Evolutionary conservation across 108 stramenopile species (phyloP).

Genomic region (Nannochloropsis gaditana): DNA sequence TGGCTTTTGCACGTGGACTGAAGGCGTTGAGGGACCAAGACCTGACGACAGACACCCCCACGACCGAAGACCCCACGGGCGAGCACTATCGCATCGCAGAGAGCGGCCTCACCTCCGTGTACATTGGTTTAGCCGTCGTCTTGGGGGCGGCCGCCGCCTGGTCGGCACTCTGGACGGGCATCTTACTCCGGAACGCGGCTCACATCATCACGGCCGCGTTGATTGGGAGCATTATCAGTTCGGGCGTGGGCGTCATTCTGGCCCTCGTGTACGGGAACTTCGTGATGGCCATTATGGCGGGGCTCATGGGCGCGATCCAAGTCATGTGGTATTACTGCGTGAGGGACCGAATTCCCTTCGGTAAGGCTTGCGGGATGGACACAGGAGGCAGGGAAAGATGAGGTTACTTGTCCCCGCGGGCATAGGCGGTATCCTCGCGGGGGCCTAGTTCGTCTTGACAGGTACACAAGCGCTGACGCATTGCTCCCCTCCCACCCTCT

Average conservation of each 20-base stretch:
- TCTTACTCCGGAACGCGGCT: not conserved
- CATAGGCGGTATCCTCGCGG: no score
- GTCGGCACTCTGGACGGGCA: not conserved
- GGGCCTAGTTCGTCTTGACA: no score
- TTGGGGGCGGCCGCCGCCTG: not conserved
- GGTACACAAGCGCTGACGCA: not conserved
- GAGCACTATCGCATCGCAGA: not conserved
- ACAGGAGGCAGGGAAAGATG: not conserved
- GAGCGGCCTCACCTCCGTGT: not conserved
- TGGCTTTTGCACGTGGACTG: not conserved
- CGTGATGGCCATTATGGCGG: constrained; percentile 13
- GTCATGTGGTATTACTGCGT: constrained; percentile 27
- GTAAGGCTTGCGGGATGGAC: not conserved
- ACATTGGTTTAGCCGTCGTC: not conserved
- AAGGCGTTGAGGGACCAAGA: not conserved
- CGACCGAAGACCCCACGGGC: not conserved
- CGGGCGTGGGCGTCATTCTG: not conserved
- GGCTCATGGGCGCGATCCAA: constrained; percentile 21
- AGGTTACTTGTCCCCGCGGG: not conserved
- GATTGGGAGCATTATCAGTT: not conserved
- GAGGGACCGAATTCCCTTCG: constrained; percentile 34
- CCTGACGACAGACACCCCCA: constrained; percentile 6
- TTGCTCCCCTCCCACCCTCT: not conserved
- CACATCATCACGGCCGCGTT: not conserved
- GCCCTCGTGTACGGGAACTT: not conserved